These are phyloP conservation scores for Dianthus caryophyllus DNA, from an alignment of 148 eudicot genomes.

Conservation along the genomic window DNA sequence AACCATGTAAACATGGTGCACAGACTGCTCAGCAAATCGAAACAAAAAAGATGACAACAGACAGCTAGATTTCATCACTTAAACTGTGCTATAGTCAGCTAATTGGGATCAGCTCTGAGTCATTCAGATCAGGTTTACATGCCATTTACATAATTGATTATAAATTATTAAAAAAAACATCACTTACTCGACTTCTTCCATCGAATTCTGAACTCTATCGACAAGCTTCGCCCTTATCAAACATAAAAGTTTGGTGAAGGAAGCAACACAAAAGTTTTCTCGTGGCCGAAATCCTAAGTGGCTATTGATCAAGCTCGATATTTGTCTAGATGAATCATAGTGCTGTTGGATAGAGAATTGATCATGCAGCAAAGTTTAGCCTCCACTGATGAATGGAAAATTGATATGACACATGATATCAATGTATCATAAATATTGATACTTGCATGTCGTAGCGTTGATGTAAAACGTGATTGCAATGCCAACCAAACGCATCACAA, in stretches of 20 bases:
- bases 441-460: not conserved
- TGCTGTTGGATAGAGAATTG: constrained; percentile 1
- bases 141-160: constrained; percentile 16
- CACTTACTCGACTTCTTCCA: not conserved
- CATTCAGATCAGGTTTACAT: not conserved
- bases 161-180: not conserved
- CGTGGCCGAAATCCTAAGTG: not conserved
- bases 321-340: not conserved
- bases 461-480: too few species aligned
- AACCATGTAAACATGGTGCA: not conserved
- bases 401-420: too few species aligned
- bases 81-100: not conserved
- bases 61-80: not conserved
- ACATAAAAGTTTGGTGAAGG: not conserved
- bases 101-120: constrained; percentile 5
- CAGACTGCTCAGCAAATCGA: not conserved
- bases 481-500: not conserved
- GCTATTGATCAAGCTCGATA: not conserved
- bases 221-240: not conserved
- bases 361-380: not conserved
- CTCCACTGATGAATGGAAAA: too few species aligned
- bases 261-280: not conserved
- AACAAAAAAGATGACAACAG: not conserved
- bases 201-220: constrained; percentile 8
- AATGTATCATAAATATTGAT: too few species aligned